Conservation (phyloP, 1,284 basidiomycete genomes). For the Peniophora sp. region DNA sequence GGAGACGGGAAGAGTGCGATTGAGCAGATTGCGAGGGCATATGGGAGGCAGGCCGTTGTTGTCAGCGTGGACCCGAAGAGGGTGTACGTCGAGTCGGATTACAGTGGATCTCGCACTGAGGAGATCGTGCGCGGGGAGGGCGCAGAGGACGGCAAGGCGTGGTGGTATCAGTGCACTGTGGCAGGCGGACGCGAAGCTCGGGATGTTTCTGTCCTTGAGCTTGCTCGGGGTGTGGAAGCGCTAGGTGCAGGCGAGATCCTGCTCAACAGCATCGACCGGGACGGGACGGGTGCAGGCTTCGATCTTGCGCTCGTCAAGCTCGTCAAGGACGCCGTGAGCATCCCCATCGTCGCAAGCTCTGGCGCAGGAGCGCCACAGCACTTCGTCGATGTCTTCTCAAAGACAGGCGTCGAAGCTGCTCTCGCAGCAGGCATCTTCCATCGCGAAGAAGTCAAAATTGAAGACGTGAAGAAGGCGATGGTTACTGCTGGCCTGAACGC, state of each 20-base stretch:
- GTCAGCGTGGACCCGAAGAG: constrained; percentile 95
- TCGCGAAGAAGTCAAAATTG: constrained; percentile 74
- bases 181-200: constrained; percentile 86
- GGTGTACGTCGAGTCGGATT: constrained; percentile 72
- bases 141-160: constrained; percentile 67
- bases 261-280: constrained; percentile 95
- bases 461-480: constrained; percentile 63
- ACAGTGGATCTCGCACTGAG: constrained; percentile 61
- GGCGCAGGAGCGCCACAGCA: constrained; percentile 82
- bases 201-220: constrained; percentile 89
- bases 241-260: constrained; percentile 95
- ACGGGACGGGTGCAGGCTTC: constrained; percentile 91
- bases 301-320: constrained; percentile 81
- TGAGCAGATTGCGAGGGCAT: constrained; percentile 85
- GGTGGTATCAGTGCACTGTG: constrained; percentile 99
- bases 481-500: constrained; percentile 43
- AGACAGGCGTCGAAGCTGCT: constrained; percentile 84
- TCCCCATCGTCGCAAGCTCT: constrained; percentile 93
- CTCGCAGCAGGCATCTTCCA: constrained; percentile 98
- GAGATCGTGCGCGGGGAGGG: constrained; percentile 59
- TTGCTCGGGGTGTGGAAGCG: constrained; percentile 81
- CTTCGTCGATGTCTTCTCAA: constrained; percentile 81
- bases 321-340: constrained; percentile 70
- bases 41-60: constrained; percentile 97
- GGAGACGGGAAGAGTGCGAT: constrained; percentile 81